A percentile compares a stretch with the other conserved stretches of the same genome.
Conservation (phyloP, 1,139 yeast species). For the Saccharomycopsis hybrid region DNA sequence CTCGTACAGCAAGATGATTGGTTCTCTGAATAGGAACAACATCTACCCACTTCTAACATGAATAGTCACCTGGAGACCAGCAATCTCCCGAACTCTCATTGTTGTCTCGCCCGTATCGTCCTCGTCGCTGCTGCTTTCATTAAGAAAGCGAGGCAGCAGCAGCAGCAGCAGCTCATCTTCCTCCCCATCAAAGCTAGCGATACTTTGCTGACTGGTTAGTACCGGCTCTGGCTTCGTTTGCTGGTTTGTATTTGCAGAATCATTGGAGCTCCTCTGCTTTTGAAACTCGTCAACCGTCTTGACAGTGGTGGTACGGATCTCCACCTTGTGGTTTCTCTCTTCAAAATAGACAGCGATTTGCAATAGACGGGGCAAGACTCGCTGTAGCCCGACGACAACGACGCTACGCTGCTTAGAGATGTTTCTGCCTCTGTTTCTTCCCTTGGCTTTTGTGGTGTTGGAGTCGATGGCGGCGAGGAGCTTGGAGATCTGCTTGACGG, state of each 20-base stretch:
- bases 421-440: conserved; percentile 16
- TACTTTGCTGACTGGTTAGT: neutral
- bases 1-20: too few relatives aligned
- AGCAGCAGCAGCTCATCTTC: neutral
- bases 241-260: neutral
- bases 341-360: conserved; percentile 48
- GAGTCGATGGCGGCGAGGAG: conserved; percentile 6
- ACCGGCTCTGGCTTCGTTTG: too few relatives aligned
- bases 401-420: conserved; percentile 34
- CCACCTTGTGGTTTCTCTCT: conserved; percentile 40
- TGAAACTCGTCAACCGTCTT: conserved; percentile 22
- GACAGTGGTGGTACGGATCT: conserved; percentile 40
- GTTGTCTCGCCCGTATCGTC: conserved; percentile 32
- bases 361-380: conserved; percentile 49
- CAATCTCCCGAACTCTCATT: conserved; percentile 46
- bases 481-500: conserved; percentile 14
- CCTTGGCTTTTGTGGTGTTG: neutral
- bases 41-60: conserved; percentile 24
- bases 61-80: conserved; percentile 52
- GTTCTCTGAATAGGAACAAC: too few relatives aligned
- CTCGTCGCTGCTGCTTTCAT: conserved; percentile 20
- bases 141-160: too few relatives aligned
- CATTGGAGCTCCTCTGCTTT: neutral
- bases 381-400: conserved; percentile 64
- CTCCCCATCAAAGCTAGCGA: neutral